Evolutionary conservation across 495 filamentous ascomycete species (phyloP), one percentile per base, ranked within the genome.

Genomic region (Aspergillus heteromorphus): DNA sequence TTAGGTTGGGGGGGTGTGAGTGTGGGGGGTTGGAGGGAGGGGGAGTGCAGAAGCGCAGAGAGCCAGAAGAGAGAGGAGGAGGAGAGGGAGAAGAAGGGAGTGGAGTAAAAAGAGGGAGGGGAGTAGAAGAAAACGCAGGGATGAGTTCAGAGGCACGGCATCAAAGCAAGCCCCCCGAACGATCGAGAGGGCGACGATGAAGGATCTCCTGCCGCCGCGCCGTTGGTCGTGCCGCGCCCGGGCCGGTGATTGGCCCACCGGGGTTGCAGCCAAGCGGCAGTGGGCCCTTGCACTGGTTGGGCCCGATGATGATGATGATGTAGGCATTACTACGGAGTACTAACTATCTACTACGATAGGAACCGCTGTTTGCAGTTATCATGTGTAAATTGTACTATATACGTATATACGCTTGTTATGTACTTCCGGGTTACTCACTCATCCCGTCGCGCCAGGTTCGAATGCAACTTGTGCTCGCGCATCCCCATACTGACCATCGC

Each of bases 401-500:
- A 36, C 1, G 38, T 5, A 18, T 2, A 4, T 19, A 50, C 18
- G 48, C 19, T 6, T 27, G 3, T 13, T 20, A 31, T 42, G 11
- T 43, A 53, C 40, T 17, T 58, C 54, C 57, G 73, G 75, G 48
- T 75, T 16, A 40, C 19, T 56, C 23, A 34, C 21, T 49, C 47
- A 17, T 62, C 57, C 55, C 73, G 76, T 49, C 75, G 80, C 60
- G 85, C 75, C 29, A 95, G 57, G 54, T 80, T 95, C 17, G 73
- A 84, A 65, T 95, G 86, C 61, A 96, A 62, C 48, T 78, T 84
- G 60, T 95, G 84, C 73, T 96, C 86, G 67, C 79, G 85, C 82
- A 96, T 89, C 7, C 81, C 77, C 40, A 85, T 71, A 60, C 79
- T 80, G 8, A 86, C 61, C 40, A 88, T 63, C 5, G 73, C 83